These are phyloP conservation scores for Cyanodermella asteris DNA, from an alignment of 2,329 filamentous ascomycete species.

Conservation along the genomic window DNA sequence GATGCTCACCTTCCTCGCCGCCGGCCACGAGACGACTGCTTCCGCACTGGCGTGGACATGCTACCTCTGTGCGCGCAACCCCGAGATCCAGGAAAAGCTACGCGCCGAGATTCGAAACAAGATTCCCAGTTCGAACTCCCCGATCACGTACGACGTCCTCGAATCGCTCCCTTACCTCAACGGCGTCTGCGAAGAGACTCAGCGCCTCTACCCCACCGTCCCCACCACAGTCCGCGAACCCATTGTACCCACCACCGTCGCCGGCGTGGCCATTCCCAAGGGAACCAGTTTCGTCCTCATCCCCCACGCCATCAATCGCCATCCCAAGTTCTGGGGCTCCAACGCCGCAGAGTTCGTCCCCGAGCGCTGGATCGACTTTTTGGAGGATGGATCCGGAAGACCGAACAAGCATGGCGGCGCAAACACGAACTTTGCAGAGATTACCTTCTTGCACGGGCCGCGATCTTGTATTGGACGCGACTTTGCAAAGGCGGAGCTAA, in stretches of 20 bases:
- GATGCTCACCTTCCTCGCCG: conserved; percentile 21
- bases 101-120: conserved; percentile 27
- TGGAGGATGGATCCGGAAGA: conserved; percentile 10
- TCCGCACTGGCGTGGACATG: conserved; percentile 31
- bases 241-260: conserved; percentile 7
- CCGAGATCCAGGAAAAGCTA: conserved; percentile 24
- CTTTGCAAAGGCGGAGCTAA: conserved; percentile 20
- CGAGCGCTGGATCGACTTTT: conserved; percentile 19
- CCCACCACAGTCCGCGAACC: conserved; percentile 18
- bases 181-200: conserved; percentile 18
- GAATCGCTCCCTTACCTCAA: conserved; percentile 19
- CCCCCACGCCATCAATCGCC: conserved; percentile 14
- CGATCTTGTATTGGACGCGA: conserved; percentile 21
- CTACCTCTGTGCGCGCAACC: conserved; percentile 31
- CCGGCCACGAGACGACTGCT: conserved; percentile 34
- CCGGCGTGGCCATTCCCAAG: conserved; percentile 3
- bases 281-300: conserved; percentile 9
- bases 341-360: conserved; percentile 15
- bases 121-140: conserved; percentile 18
- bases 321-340: conserved; percentile 14
- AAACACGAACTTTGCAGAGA: conserved; percentile 18
- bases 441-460: conserved; percentile 20
- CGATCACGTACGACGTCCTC: conserved; percentile 13
- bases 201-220: conserved; percentile 22
- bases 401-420: conserved; percentile 11